A percentile compares a stretch with the other conserved stretches of the same genome.
Evolutionary conservation across 108 stramenopile genomes (phyloP).

Genomic region (Cyclotella sp.): DNA sequence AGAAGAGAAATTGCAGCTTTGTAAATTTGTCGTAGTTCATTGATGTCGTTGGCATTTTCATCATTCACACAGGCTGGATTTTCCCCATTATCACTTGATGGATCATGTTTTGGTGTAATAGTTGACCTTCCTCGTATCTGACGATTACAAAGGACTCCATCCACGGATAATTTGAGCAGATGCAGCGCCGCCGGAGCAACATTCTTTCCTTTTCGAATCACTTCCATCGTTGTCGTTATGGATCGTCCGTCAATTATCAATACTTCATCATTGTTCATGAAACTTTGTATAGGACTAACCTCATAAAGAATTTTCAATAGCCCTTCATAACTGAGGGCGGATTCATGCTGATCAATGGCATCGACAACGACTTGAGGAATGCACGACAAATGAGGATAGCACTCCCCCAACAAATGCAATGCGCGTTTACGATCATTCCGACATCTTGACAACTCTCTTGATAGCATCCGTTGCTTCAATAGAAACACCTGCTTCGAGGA

Average conservation of each 20-base stretch:
- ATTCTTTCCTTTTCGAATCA: constrained; percentile 25
- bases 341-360: neutral
- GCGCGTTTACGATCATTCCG: constrained; percentile 20
- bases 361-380: neutral
- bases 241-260: constrained; percentile 46
- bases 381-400: constrained; percentile 39
- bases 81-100: neutral
- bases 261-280: neutral
- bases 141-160: constrained; percentile 32
- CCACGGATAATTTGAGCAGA: constrained; percentile 34
- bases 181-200: constrained; percentile 9
- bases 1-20: constrained; percentile 41
- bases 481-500: neutral
- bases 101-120: neutral
- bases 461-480: constrained; percentile 34
- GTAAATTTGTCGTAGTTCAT: constrained; percentile 42
- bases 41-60: constrained; percentile 20
- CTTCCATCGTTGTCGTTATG: constrained; percentile 31
- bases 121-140: neutral
- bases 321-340: constrained; percentile 14
- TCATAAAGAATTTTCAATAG: constrained; percentile 37
- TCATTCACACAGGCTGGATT: neutral
- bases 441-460: constrained; percentile 10
- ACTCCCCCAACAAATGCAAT: constrained; percentile 29
- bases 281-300: neutral